Evolutionary conservation across 306 rosid genomes (phyloP).

Genomic region (Cyamopsis tetragonoloba): DNA sequence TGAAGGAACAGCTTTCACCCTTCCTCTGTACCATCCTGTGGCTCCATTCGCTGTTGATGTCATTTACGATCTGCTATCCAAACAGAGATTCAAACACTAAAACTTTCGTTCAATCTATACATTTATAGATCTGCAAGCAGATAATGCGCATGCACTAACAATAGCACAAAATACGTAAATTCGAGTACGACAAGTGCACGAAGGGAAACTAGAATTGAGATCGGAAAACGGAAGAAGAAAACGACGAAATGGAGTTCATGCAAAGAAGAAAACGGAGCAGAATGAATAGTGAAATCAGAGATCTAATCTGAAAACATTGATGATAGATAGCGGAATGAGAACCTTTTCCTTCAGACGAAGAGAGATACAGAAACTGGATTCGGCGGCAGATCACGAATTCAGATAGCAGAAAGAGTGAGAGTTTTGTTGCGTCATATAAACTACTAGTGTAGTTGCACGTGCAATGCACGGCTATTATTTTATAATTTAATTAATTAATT

Average conservation of each 20-base stretch:
- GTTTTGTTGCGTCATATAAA: not conserved
- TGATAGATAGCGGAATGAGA: not conserved
- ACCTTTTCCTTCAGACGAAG: not conserved
- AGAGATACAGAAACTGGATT: not conserved
- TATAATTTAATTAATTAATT: too few relatives aligned
- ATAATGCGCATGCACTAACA: slow-evolving; percentile 11
- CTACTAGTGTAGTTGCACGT: too few relatives aligned
- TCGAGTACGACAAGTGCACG: not conserved
- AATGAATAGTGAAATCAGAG: not conserved
- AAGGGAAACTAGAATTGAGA: not conserved
- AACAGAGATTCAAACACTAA: not conserved
- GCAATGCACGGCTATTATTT: too few relatives aligned
- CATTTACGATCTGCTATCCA: slow-evolving; percentile 44
- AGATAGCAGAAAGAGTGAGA: not conserved
- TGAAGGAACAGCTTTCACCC: slow-evolving; percentile 83
- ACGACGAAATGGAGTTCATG: slow-evolving; percentile 5
- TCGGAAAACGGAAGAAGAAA: not conserved
- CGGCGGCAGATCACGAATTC: slow-evolving; percentile 25
- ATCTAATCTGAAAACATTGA: not conserved
- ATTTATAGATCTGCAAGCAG: not conserved
- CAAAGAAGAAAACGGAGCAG: not conserved
- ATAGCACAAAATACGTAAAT: not conserved
- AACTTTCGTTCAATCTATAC: not conserved
- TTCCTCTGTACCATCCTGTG: slow-evolving; percentile 84
- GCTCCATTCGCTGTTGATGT: slow-evolving; percentile 63